These are phyloP conservation scores for Fusarium nygamai DNA, from an alignment of 2,329 filamentous ascomycete genomes.

Conservation along the genomic window DNA sequence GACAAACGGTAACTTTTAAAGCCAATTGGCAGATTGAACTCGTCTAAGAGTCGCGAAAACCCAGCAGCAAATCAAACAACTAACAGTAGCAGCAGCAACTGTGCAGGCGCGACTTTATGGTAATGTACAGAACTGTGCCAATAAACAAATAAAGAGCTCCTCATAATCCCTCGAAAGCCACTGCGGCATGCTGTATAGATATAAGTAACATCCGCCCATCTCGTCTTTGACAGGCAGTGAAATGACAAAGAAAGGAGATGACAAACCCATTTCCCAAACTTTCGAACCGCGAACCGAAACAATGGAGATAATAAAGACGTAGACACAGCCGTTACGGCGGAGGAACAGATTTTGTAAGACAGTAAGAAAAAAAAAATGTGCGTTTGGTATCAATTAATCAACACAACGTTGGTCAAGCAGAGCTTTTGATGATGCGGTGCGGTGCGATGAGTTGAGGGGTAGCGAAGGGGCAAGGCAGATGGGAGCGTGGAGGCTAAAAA, in stretches of 20 bases:
- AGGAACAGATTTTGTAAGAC: conserved; percentile 35
- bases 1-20: conserved; percentile 46
- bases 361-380: conserved; percentile 32
- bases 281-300: conserved; percentile 24
- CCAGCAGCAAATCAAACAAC: conserved; percentile 48
- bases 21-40: conserved; percentile 50
- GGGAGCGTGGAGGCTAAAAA: conserved; percentile 33
- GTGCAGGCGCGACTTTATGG: conserved; percentile 55
- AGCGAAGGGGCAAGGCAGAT: conserved; percentile 28
- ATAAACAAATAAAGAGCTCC: conserved; percentile 47
- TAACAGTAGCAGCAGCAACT: conserved; percentile 53
- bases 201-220: conserved; percentile 41
- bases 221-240: conserved; percentile 36
- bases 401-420: conserved; percentile 44
- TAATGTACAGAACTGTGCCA: conserved; percentile 66
- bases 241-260: conserved; percentile 38
- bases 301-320: conserved; percentile 30
- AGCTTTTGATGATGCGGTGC: conserved; percentile 35
- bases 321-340: conserved; percentile 40
- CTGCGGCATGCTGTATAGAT: conserved; percentile 45
- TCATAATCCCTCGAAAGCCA: conserved; percentile 52
- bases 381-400: conserved; percentile 54
- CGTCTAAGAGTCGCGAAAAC: conserved; percentile 49
- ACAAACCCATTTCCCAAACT: conserved; percentile 44
- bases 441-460: conserved; percentile 2